Conservation (phyloP, 2,329 filamentous ascomycete species). For the Scopulariopsis brevicaulis region DNA sequence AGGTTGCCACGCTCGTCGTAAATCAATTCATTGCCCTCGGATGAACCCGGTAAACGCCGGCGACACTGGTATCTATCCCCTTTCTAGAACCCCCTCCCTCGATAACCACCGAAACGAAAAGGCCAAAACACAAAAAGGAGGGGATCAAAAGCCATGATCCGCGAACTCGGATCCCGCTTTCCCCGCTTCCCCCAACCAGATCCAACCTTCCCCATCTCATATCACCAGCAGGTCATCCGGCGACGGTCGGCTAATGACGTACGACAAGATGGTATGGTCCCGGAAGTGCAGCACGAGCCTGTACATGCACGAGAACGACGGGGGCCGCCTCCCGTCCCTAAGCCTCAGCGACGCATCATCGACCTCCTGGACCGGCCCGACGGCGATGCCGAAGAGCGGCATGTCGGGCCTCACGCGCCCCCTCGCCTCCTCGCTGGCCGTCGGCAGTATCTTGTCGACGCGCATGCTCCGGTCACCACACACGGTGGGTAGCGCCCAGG, state of each 20-base stretch:
- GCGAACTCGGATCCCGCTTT: too few relatives aligned
- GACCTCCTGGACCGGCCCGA: constrained; percentile 47
- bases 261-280: constrained; percentile 58
- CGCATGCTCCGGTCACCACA: constrained; percentile 32
- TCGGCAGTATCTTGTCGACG: constrained; percentile 40
- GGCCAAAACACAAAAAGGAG: too few relatives aligned
- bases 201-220: not conserved
- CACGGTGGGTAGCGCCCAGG: not conserved
- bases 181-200: not conserved
- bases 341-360: constrained; percentile 9
- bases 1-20: too few relatives aligned
- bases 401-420: constrained; percentile 27
- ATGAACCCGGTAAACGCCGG: too few relatives aligned
- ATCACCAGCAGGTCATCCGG: not conserved
- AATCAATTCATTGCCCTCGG: too few relatives aligned
- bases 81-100: too few relatives aligned
- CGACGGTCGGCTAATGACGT: constrained; percentile 42
- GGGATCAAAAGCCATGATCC: too few relatives aligned
- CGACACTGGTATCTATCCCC: too few relatives aligned
- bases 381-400: constrained; percentile 55
- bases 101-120: too few relatives aligned
- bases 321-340: constrained; percentile 10
- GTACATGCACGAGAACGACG: constrained; percentile 36
- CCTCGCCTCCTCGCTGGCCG: constrained; percentile 29
- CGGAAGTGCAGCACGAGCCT: constrained; percentile 61